These are phyloP conservation scores for Vaccinium macrocarpon DNA, from an alignment of 148 eudicot genomes.

Conservation along the genomic window DNA sequence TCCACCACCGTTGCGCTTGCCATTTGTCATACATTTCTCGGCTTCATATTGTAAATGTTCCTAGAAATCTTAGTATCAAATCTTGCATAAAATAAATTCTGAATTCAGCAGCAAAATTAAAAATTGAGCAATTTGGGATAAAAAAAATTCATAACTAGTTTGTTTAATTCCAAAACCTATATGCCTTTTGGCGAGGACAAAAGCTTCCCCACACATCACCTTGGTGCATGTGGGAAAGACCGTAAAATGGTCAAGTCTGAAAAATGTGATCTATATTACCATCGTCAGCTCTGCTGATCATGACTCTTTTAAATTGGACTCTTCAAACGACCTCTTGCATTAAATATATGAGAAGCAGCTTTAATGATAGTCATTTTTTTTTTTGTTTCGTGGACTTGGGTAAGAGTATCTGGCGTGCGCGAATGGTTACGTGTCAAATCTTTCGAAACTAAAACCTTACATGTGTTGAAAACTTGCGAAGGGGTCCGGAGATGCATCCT, in stretches of 20 bases:
- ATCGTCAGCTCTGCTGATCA: background rate
- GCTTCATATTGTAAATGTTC: conserved; percentile 40
- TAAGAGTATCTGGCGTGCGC: background rate
- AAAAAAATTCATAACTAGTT: background rate
- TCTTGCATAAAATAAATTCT: background rate
- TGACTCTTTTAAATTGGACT: conserved; percentile 4
- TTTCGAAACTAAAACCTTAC: background rate
- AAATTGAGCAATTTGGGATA: background rate
- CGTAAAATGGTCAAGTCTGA: conserved; percentile 1
- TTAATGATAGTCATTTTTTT: background rate
- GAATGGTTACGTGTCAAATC: background rate
- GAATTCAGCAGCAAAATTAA: conserved; percentile 2
- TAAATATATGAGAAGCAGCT: background rate
- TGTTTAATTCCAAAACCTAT: background rate
- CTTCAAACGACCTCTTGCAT: conserved; percentile 8
- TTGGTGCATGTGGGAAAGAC: background rate
- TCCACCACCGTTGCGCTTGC: conserved; percentile 99
- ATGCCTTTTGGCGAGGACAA: background rate
- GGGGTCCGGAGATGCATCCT: background rate
- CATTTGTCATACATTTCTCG: conserved; percentile 96
- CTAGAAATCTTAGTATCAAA: conserved; percentile 15
- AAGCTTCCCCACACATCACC: conserved; percentile 11
- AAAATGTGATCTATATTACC: background rate
- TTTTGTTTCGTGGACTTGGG: background rate
- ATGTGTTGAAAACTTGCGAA: background rate